A percentile compares a stretch with the other conserved stretches of the same genome.
Conservation (phyloP, 768 basidiomycete species). For the Trichaptum fuscoviolaceum region DNA sequence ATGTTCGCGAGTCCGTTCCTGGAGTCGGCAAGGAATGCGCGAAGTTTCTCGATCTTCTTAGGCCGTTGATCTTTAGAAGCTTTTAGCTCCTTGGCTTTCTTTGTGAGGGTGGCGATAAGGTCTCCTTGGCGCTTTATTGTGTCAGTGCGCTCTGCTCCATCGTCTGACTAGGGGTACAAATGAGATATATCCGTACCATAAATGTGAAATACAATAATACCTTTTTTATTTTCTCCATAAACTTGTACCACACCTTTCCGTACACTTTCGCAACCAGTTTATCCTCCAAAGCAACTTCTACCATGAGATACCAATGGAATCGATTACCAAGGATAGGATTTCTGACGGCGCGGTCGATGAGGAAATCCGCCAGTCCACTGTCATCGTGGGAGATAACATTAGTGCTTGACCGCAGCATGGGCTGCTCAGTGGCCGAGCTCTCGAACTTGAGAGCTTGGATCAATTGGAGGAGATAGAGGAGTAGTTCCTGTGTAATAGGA, state of each 20-base stretch:
- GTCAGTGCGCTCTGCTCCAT: slow-evolving; percentile 78
- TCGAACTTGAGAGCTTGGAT: slow-evolving; percentile 99
- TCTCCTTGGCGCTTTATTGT: slow-evolving; percentile 90
- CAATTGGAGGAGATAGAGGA: slow-evolving; percentile 89
- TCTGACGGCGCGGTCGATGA: slow-evolving; percentile 77
- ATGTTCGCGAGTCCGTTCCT: slow-evolving; percentile 82
- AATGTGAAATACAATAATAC: slow-evolving; percentile 31
- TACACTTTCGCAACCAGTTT: slow-evolving; percentile 90
- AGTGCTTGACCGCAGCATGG: slow-evolving; percentile 65
- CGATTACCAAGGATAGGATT: slow-evolving; percentile 86
- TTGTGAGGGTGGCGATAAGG: slow-evolving; percentile 79
- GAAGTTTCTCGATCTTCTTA: slow-evolving; percentile 96
- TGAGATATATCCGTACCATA: neutral
- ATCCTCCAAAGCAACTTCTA: slow-evolving; percentile 88
- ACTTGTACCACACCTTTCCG: slow-evolving; percentile 83
- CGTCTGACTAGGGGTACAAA: slow-evolving; percentile 44
- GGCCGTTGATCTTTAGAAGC: slow-evolving; percentile 89
- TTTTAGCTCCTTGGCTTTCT: slow-evolving; percentile 81
- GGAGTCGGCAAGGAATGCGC: slow-evolving; percentile 75
- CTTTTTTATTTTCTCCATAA: slow-evolving; percentile 84
- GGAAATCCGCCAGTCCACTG: slow-evolving; percentile 88
- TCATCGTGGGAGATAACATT: slow-evolving; percentile 84
- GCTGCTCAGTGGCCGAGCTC: slow-evolving; percentile 69
- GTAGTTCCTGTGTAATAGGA: slow-evolving; percentile 63
- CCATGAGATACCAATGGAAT: slow-evolving; percentile 97